Evolutionary conservation across 495 filamentous ascomycete genomes (phyloP), one percentile per base, ranked within the genome.

Genomic region (Neurospora tetraspora): DNA sequence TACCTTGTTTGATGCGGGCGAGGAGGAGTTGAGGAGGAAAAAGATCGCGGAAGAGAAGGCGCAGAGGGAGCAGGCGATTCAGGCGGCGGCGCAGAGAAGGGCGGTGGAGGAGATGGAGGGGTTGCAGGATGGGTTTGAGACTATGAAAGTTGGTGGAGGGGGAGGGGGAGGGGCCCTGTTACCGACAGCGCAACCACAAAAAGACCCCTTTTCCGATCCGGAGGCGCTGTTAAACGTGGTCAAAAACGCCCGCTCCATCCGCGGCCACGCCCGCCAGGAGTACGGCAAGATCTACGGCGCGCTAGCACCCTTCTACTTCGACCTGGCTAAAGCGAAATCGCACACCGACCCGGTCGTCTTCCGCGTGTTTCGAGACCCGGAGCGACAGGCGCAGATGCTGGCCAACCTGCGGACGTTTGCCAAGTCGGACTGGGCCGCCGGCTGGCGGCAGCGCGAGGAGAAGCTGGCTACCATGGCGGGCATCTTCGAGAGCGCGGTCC

Each of bases 281-380:
- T 98, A 94, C 80, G 96, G 91, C 31, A 94, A 91, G 79, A 88
- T 98, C 38, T 97, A 98, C 82, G 91, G 90, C 20, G 93, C 93
- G 12, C 83, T 98, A 73, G 92, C 90, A 47, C 94, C 93, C 11
- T 93, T 96, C 76, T 98, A 98, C 81, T 86, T 90, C 69, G 93
- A 98, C 77, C 89, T 98, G 59, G 89, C 85, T 5, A 84, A 83
- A 71, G 89, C 90, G 18, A 90, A 87, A 75, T 90, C 87, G 23
- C 94, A 97, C 76, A 88, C 90, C 12, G 92, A 97, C 70, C 93
- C 92, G 6, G 82, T 93, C 37, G 85, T 99, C 3, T 98, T 98
- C 79, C 87, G 91, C 73, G 91, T 90, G 39, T 98, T 94, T 77
- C 86, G 90, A 69, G 92, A 97, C 74, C 96, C 96, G 0, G 90